Evolutionary conservation across 352 stramenopile genomes (phyloP).

Genomic region (Globisporangium recalcitrans): DNA sequence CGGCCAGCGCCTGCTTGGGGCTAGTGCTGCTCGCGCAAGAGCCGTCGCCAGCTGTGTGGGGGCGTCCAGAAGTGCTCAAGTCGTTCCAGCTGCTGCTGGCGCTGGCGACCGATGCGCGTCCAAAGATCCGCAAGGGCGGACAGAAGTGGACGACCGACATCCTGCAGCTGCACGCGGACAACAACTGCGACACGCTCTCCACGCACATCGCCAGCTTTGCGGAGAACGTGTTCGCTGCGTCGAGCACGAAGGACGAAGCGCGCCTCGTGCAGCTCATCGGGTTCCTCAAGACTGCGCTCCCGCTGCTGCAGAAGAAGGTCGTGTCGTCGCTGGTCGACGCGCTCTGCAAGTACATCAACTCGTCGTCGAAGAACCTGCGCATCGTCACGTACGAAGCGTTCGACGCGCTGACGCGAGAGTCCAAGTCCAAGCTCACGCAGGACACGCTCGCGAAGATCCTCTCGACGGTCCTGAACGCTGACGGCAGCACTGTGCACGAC

Average conservation of each 20-base stretch:
- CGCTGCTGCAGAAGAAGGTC: constrained; percentile 77
- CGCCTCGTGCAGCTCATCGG: constrained; percentile 71
- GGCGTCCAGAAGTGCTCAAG: constrained; percentile 59
- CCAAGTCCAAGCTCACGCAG: constrained; percentile 52
- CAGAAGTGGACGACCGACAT: constrained; percentile 74
- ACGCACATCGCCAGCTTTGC: constrained; percentile 86
- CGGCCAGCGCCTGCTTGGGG: constrained; percentile 54
- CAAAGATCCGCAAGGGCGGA: constrained; percentile 80
- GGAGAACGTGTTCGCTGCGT: constrained; percentile 71
- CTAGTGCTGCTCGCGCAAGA: constrained; percentile 70
- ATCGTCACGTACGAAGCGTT: constrained; percentile 77
- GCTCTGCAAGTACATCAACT: constrained; percentile 68
- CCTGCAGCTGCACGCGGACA: constrained; percentile 59
- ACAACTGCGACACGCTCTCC: constrained; percentile 72
- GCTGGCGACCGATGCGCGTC: constrained; percentile 69
- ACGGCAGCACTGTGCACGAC: constrained; percentile 59
- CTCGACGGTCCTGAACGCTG: constrained; percentile 49
- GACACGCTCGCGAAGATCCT: constrained; percentile 68
- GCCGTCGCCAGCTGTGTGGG: constrained; percentile 51
- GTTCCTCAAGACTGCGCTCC: constrained; percentile 75
- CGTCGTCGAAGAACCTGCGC: constrained; percentile 67
- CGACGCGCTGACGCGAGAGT: constrained; percentile 47
- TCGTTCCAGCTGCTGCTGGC: constrained; percentile 77
- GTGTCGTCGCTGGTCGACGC: constrained; percentile 69
- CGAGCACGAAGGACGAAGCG: constrained; percentile 66